Conservation (phyloP, 768 basidiomycete genomes). For the Tulasnella sp. region DNA sequence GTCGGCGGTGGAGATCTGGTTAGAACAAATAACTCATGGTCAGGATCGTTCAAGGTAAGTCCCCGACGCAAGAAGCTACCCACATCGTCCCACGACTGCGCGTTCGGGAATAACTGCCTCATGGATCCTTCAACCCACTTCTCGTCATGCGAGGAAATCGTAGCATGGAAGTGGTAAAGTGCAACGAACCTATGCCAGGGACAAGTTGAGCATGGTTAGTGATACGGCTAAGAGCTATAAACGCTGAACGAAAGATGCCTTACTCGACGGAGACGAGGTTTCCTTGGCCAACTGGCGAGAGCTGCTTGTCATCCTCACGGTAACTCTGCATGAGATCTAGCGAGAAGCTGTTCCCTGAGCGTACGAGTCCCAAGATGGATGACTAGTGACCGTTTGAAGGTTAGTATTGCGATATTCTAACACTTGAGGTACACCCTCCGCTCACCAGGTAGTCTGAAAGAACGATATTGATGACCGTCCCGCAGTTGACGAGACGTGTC, state of each 20-base stretch:
- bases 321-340: slow-evolving; percentile 32
- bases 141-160: slow-evolving; percentile 26
- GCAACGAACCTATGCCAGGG: not conserved
- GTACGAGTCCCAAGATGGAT: slow-evolving; percentile 56
- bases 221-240: too few species aligned
- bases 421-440: slow-evolving; percentile 23
- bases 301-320: slow-evolving; percentile 31
- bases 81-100: slow-evolving; percentile 21
- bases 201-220: not conserved
- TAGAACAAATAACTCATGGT: not conserved
- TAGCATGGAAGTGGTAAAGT: slow-evolving; percentile 29
- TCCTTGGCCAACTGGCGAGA: slow-evolving; percentile 49
- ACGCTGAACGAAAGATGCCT: slow-evolving; percentile 23
- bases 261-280: slow-evolving; percentile 68
- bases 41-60: not conserved
- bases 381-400: slow-evolving; percentile 42
- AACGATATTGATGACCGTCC: slow-evolving; percentile 19
- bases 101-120: slow-evolving; percentile 21
- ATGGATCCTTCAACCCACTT: slow-evolving; percentile 28
- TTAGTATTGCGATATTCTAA: too few species aligned
- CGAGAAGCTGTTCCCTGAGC: slow-evolving; percentile 53
- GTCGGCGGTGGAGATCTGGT: slow-evolving; percentile 18
- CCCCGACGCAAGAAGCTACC: not conserved
- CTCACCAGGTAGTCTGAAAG: slow-evolving; percentile 14
- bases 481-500: slow-evolving; percentile 50